Evolutionary conservation across 176 grass and related monocot genomes (phyloP), one percentile per base, ranked within the genome.

Genomic region (Alloteropsis semialata): DNA sequence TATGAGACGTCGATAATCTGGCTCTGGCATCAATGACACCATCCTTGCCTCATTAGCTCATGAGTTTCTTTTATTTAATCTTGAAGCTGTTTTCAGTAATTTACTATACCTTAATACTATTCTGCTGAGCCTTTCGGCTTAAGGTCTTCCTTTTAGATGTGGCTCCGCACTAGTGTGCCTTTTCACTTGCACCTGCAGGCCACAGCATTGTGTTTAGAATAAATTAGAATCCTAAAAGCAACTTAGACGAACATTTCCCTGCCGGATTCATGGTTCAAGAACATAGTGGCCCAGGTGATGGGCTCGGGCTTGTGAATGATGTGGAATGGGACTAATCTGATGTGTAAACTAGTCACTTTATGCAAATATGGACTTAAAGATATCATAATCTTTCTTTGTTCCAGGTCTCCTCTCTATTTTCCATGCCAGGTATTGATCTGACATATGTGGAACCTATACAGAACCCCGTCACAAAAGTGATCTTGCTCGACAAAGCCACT

Each of bases 261-360:
- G 63, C 71, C 71, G 77, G 71, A 77, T 89, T 81, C 82, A 85
- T 54, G 54, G 77, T 71, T 59, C 34, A 63, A 61, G 62, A 79
- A 81, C 70, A 66, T 70, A 54, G 82, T 81, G 62, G 66, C 42
- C 82, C 77, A 85, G 74, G 56, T 84, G 77, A 65, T 73, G 74
- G 81, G 58, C 54, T 55, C 41, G 33, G 53, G 10, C 69, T 28
- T 69, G 22, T 81, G 77, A 48, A 34, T 33, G 76, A 81, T 81
- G 64, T 88, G 70, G 42, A 75, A 60, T 62, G 69, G 86, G 75
- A 81, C 62, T 82, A 62, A 87, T 87, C 53, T 87, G 89, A 87
- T 87, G 62, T 79, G 69, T 87, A 84, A 87, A 71, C 63, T 57
- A 41, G 49, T 38, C 33, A 8, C 79, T 74, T 86, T 89, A 39